phyloP scores from a whole-genome alignment of 1,284 basidiomycete species.

The Apiotrichum akiyoshidainum region DNA sequence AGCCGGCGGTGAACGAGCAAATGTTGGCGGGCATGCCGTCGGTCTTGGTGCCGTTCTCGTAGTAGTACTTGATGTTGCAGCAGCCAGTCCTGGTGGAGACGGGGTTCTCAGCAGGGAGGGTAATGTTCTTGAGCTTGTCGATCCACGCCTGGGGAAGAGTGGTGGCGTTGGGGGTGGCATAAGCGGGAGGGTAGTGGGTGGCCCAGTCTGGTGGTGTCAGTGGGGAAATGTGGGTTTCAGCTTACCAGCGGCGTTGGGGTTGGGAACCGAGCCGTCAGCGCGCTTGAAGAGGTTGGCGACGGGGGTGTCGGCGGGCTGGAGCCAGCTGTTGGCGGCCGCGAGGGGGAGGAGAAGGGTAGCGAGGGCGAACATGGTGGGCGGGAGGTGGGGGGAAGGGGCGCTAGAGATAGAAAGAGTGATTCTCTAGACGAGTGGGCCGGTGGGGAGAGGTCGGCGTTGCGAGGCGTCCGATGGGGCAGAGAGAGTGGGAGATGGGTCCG shows the following conservation, averaged over 20 bases:
- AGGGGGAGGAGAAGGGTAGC: slow-evolving; percentile 10
- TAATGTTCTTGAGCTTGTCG: slow-evolving; percentile 22
- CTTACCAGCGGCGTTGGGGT: slow-evolving; percentile 18
- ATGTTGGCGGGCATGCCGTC: slow-evolving; percentile 31
- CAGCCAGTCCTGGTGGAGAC: slow-evolving; percentile 3
- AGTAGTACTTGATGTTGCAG: slow-evolving; percentile 21
- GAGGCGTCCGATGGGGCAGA: no score
- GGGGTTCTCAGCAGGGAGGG: slow-evolving; percentile 17
- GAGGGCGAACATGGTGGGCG: slow-evolving; percentile 12
- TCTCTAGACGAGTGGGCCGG: background rate
- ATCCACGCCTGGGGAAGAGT: slow-evolving; percentile 29
- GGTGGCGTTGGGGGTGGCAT: slow-evolving; percentile 15
- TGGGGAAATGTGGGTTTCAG: background rate
- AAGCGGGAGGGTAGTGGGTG: slow-evolving; percentile 21
- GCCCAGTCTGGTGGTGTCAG: slow-evolving; percentile 13
- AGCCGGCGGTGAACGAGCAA: slow-evolving; percentile 48
- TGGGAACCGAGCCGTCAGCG: slow-evolving; percentile 6
- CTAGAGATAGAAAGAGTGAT: slow-evolving; percentile 1
- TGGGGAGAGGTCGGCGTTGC: background rate
- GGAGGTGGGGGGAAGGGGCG: background rate
- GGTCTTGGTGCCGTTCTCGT: slow-evolving; percentile 7
- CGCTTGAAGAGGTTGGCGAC: slow-evolving; percentile 28
- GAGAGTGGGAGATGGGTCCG: no score
- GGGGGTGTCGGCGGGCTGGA: slow-evolving; percentile 17
- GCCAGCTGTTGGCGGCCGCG: slow-evolving; percentile 9